Percentiles rank a stretch among this genome's conserved stretches.
Evolutionary conservation across 371 early-diverging fungal genomes (phyloP).

Genomic region (Nosema muscidifuracis): DNA sequence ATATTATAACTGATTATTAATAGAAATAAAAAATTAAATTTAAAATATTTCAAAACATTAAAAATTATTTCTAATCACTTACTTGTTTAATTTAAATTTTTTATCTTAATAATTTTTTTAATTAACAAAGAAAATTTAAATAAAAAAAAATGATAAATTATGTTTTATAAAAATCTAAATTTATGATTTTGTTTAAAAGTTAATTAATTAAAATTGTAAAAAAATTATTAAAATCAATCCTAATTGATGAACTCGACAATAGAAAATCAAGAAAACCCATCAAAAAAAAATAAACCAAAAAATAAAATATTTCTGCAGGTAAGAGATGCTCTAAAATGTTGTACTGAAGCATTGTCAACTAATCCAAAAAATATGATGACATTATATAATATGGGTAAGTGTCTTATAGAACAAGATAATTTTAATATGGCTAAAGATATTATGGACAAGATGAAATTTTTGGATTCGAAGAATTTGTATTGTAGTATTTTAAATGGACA

Average conservation of each 20-base stretch:
- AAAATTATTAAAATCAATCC: neutral
- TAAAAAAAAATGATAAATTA: too few relatives aligned
- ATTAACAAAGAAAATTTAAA: too few relatives aligned
- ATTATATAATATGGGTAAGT: conserved; percentile 25
- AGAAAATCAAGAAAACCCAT: neutral
- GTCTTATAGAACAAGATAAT: conserved; percentile 16
- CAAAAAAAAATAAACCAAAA: neutral
- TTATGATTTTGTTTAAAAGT: too few relatives aligned
- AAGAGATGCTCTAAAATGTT: neutral
- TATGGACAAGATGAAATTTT: conserved; percentile 1
- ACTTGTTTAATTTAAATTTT: too few relatives aligned
- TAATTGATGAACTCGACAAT: neutral
- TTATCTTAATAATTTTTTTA: too few relatives aligned
- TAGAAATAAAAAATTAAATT: too few relatives aligned
- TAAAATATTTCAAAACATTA: too few relatives aligned
- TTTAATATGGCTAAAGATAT: conserved; percentile 9
- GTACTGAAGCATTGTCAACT: conserved; percentile 15
- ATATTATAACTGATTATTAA: too few relatives aligned
- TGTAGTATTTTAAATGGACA: conserved; percentile 13
- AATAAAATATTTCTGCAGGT: neutral
- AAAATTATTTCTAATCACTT: too few relatives aligned
- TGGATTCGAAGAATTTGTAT: neutral
- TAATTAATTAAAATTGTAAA: neutral
- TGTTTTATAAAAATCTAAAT: too few relatives aligned
- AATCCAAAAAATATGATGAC: conserved; percentile 20